phyloP scores from a whole-genome alignment of 257 asterid species.

The Leonotis leonurus region DNA sequence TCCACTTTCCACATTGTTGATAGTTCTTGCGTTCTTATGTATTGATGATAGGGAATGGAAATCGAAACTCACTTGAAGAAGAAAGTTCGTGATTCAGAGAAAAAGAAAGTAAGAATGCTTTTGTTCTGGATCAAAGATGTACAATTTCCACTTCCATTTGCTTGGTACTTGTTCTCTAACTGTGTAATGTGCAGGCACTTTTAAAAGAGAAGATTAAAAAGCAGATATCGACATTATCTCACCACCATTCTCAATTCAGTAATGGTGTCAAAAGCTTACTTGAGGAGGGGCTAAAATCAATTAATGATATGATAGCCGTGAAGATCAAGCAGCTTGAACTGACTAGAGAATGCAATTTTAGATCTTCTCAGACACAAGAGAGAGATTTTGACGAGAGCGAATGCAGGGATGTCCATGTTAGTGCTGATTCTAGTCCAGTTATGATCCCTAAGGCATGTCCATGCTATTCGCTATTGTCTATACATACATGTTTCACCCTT shows the following conservation, averaged over 20 bases:
- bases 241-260: slow-evolving; percentile 47
- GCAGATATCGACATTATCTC: slow-evolving; percentile 44
- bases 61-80: slow-evolving; percentile 84
- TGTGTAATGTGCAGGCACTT: slow-evolving; percentile 33
- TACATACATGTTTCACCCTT: too few relatives aligned
- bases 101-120: slow-evolving; percentile 49
- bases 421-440: slow-evolving; percentile 35
- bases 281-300: slow-evolving; percentile 68
- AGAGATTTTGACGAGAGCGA: slow-evolving; percentile 41
- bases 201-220: slow-evolving; percentile 51
- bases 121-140: slow-evolving; percentile 5
- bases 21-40: slow-evolving; percentile 3
- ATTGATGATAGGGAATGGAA: slow-evolving; percentile 91
- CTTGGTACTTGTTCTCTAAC: slow-evolving; percentile 16
- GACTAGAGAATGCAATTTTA: slow-evolving; percentile 26
- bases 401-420: slow-evolving; percentile 71
- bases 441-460: slow-evolving; percentile 43
- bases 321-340: slow-evolving; percentile 50
- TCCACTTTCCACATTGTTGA: slow-evolving; percentile 11
- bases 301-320: slow-evolving; percentile 42
- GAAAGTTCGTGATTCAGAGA: slow-evolving; percentile 52
- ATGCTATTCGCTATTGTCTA: slow-evolving; percentile 4
- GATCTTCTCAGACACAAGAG: slow-evolving; percentile 31
- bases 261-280: slow-evolving; percentile 43
- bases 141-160: slow-evolving; percentile 5